phyloP scores from a whole-genome alignment of 306 rosid species.

The Cicer yamashitae region DNA sequence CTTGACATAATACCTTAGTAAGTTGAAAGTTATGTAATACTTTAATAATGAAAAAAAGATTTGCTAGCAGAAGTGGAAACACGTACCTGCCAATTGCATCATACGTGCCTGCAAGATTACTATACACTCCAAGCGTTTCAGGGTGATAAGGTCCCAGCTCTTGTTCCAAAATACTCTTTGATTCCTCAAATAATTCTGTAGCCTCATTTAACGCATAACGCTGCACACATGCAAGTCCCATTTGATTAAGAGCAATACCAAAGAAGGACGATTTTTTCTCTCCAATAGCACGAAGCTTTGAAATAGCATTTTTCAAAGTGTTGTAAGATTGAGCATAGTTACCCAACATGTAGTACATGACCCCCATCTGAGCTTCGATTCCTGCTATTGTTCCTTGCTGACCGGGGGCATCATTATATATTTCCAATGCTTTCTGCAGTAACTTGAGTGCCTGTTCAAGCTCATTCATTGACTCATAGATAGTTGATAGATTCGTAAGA shows the following conservation, averaged over 20 bases:
- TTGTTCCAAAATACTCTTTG: conserved; percentile 74
- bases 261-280: conserved; percentile 93
- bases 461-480: conserved; percentile 88
- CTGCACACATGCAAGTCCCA: conserved; percentile 96
- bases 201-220: conserved; percentile 75
- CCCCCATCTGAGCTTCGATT: conserved; percentile 98
- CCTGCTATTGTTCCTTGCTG: conserved; percentile 90
- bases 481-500: conserved; percentile 74
- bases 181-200: conserved; percentile 80
- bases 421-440: conserved; percentile 71
- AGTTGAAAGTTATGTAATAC: conserved; percentile 14
- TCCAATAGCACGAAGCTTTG: conserved; percentile 83
- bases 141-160: conserved; percentile 95
- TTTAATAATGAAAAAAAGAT: conserved; percentile 16
- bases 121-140: conserved; percentile 88
- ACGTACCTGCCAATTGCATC: conserved; percentile 94
- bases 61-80: neutral
- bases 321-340: conserved; percentile 80
- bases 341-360: conserved; percentile 81
- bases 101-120: conserved; percentile 95
- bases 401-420: conserved; percentile 82
- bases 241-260: conserved; percentile 92
- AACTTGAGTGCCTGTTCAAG: conserved; percentile 81
- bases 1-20: neutral
- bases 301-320: conserved; percentile 67